Evolutionary conservation across 73 alveolate genomes (phyloP).

Genomic region (Diophrys appendiculata): DNA sequence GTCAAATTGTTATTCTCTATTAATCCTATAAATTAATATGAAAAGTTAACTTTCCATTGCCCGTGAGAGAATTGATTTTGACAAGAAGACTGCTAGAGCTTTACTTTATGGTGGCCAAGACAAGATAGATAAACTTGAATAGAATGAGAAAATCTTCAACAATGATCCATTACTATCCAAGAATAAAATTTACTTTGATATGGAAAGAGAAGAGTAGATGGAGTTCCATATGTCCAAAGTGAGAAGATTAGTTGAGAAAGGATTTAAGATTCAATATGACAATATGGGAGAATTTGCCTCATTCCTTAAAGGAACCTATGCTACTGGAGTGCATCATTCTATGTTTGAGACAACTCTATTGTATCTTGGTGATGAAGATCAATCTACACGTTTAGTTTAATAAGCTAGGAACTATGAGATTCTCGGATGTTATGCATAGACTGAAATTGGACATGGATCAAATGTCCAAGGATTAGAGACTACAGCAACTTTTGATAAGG

Average conservation of each 20-base stretch:
- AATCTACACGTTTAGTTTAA: conserved; percentile 66
- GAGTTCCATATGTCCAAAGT: no score
- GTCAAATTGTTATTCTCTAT: no score
- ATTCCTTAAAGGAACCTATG: no score
- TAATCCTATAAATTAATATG: no score
- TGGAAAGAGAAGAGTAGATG: not conserved
- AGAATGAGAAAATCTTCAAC: not conserved
- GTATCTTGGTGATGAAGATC: conserved; percentile 69
- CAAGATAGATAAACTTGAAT: not conserved
- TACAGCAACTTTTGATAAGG: conserved; percentile 11
- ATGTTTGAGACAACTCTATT: conserved; percentile 59
- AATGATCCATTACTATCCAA: not conserved
- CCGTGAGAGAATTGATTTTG: no score
- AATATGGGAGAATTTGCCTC: no score
- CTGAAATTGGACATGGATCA: conserved; percentile 94
- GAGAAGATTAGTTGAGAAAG: no score
- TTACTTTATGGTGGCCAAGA: not conserved
- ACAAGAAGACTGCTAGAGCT: no score
- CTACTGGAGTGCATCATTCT: no score
- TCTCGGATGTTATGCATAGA: conserved; percentile 79
- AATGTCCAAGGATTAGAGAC: conserved; percentile 63
- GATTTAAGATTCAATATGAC: no score
- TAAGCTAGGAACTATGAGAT: conserved; percentile 38
- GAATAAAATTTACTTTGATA: not conserved
- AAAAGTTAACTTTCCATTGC: no score